Conservation (phyloP, 805 yeast genomes). For the Kuraishia capsulata region DNA sequence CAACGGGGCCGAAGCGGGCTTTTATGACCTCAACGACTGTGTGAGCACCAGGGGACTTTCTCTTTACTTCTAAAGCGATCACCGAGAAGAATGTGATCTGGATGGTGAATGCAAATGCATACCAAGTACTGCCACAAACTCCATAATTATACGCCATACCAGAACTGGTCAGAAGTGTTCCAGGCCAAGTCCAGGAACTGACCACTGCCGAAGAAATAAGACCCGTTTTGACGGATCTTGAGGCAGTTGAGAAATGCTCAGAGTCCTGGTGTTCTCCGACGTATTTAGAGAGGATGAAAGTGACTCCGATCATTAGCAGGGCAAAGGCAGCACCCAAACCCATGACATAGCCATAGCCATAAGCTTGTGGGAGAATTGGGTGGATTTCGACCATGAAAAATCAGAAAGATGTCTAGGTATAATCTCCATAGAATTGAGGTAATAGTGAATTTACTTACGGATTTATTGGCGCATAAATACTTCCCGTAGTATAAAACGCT, state of each 20-base stretch:
- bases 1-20: slow-evolving; percentile 27
- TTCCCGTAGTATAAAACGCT: too few species aligned
- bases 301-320: slow-evolving; percentile 25
- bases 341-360: slow-evolving; percentile 30
- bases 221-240: slow-evolving; percentile 31
- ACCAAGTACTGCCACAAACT: slow-evolving; percentile 28
- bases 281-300: slow-evolving; percentile 25
- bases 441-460: too few species aligned
- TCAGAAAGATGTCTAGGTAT: too few species aligned
- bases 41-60: slow-evolving; percentile 31
- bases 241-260: slow-evolving; percentile 31
- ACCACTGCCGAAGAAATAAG: slow-evolving; percentile 34
- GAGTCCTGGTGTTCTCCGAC: slow-evolving; percentile 29
- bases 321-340: slow-evolving; percentile 40
- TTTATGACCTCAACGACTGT: slow-evolving; percentile 30
- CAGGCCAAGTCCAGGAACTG: slow-evolving; percentile 40
- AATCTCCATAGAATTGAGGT: too few species aligned
- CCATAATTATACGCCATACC: slow-evolving; percentile 33
- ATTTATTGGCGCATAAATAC: too few species aligned
- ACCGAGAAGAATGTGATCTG: slow-evolving; percentile 27
- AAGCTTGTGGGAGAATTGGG: slow-evolving; percentile 21
- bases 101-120: slow-evolving; percentile 27
- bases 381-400: too few species aligned
- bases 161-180: slow-evolving; percentile 27
- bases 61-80: slow-evolving; percentile 29